Base-by-base conservation (phyloP, 2,329 filamentous ascomycete genomes). In the Nigrospora sphaerica region DNA sequence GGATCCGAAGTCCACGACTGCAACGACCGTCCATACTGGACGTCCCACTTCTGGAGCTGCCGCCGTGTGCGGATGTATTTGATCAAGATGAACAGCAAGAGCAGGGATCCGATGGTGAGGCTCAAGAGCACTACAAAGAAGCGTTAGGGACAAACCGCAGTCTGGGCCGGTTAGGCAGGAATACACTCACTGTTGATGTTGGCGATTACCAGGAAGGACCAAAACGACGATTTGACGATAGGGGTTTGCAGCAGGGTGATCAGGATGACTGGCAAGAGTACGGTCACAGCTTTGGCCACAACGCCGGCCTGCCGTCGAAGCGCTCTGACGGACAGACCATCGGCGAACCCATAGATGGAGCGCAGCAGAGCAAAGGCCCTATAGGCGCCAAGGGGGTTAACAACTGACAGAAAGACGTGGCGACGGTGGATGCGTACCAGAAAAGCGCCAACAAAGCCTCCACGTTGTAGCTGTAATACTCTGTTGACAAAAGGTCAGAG, bases 401-500 rank as follows among this genome's bases (percentile, higher is more conserved):
- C 4, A 10, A 28, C 23, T 10, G 23, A 10, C 7, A 28, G 23
- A 10, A 10, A 2, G 23, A 28, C 23, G 23, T 28, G 23, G 23
- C 10, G 7, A 28, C 23, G 23, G 23, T 28, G 23, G 23, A 11
- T 7, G 49, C 58, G 43, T 57, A 72, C 71, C 73, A 77, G 46
- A 70, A 73, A 6, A 74, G 57, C 6, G 70, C 61, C 32, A 73
- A 61, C 31, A 74, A 56, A 10, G 69, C 61, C 54, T 74, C 70
- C n/a, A 71, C 69, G 56, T 73, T 75, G 53, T 76, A 76, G 31
- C 63, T 65, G 48, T 74, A 75, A 42, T 69, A 74, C 53, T 75
- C 73, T 76, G 42, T 17, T 1, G 6, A 14, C 1, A 34, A 49
- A 18, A 44, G 7, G 42, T 44, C 13, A 44, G 42, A 6, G 34